Base-by-base conservation (phyloP, 2,329 filamentous ascomycete genomes). In the Colletotrichum karsti region DNA sequence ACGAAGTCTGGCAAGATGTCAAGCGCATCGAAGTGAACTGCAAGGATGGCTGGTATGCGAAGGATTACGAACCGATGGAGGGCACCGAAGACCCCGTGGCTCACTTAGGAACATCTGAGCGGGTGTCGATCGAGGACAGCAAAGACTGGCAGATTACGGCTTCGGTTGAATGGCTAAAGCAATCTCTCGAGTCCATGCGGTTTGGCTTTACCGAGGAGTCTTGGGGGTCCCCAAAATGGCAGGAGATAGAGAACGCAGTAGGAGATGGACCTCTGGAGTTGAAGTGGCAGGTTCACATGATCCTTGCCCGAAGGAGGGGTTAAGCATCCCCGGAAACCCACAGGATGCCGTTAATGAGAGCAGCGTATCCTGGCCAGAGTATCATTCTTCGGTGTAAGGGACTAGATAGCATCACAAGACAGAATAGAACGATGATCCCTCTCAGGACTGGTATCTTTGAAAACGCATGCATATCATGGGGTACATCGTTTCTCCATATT, bases 231-330 rank as follows among this genome's bases (percentile, higher is more conserved):
- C 20, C 33, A 8, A 50, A 51, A 20, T 67, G 58, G 58, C 42
- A 24, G 28, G 51, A 50, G 5, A 50, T 66, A 3, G 10, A 42
- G 28, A 4, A 44, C 7, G 57, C 51, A 6, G 35, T 61, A 28
- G 41, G 35, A 4, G 28, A 24, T 4, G 58, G 41, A 5, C 30
- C 58, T 6, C 15, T 63, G 33, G 50, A 67, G 9, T 28, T 67
- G 22, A 18, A 56, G 20, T 67, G 63, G 58, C 63, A 67, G 30
- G 63, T 67, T 20, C 58, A 63, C 8, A 67, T 63, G 58, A 51
- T 56, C 6, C 42, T 63, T 9, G 63, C 63, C 5, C 22, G 57
- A 8, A 67, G 42, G 58, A 42, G 50, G 42, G 50, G 22, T 39
- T 50, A n/a, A 39, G 24, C 6, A 6, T 46, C n/a, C n/a, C 15